These are phyloP conservation scores for Fusarium citri DNA, from an alignment of 2,329 filamentous ascomycete species.

Conservation along the genomic window DNA sequence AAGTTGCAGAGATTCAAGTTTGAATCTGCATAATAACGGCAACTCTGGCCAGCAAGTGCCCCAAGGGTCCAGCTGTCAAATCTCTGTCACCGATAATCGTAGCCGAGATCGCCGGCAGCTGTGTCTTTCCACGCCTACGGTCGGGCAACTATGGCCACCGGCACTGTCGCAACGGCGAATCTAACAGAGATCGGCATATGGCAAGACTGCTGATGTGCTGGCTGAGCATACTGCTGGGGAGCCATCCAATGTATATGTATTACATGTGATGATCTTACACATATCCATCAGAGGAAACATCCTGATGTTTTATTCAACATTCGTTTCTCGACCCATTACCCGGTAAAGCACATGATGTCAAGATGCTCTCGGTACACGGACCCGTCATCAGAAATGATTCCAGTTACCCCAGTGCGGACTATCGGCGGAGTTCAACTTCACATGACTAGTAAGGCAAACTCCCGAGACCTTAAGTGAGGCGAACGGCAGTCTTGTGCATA, in stretches of 20 bases:
- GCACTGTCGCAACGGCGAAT: background rate
- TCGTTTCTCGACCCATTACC: constrained; percentile 6
- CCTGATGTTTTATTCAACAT: background rate
- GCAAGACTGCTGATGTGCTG: background rate
- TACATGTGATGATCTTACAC: background rate
- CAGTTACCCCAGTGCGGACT: background rate
- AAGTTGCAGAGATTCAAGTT: background rate
- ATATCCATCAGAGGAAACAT: background rate
- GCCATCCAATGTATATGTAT: background rate
- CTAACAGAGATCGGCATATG: background rate
- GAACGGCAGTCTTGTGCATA: background rate
- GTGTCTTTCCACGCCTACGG: constrained; percentile 17
- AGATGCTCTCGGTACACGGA: background rate
- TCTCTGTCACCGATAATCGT: constrained; percentile 17
- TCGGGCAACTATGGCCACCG: background rate
- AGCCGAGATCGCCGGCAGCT: constrained; percentile 37
- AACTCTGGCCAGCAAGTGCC: background rate
- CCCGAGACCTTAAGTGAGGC: background rate
- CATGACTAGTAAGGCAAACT: background rate
- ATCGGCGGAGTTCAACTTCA: constrained; percentile 7
- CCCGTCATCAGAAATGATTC: background rate
- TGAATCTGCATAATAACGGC: background rate
- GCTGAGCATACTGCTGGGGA: background rate
- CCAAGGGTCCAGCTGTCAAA: constrained; percentile 1
- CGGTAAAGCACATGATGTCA: constrained; percentile 7